Base-by-base conservation (phyloP, 1,284 basidiomycete genomes). In the Inonotus obliquus region DNA sequence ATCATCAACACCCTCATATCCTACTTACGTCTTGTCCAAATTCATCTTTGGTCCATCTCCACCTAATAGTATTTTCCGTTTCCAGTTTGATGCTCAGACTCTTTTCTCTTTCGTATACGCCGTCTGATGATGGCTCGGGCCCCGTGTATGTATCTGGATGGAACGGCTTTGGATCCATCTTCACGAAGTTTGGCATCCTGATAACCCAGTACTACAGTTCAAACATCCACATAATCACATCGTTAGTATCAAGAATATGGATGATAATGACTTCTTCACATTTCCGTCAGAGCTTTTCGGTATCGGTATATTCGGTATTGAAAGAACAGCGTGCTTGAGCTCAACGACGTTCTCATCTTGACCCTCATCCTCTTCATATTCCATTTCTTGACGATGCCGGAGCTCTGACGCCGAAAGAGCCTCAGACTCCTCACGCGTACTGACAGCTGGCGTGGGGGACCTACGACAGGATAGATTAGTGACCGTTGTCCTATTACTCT, bases 41-140 rank as follows among this genome's bases (percentile, higher is more conserved):
- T 61, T 84, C 80, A 68, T 90, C 61, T 69, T 89, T 88, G 9
- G 79, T 78, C 92, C 94, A 96, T 63, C 89, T 82, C 94, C 94
- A 96, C 51, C 94, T 84, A 35, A 96, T 80, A 1, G 93, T 94
- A 72, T 95, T 95, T 76, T 94, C 91, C 10, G 94, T 91, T 68
- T 90, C 90, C 56, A 96, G 80, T 72, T 91, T 91, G 68, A 92
- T 86, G 38, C 85, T 79, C 85, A 90, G 88, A 65, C 85, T 87
- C 72, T 82, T 85, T 73, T 89, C 88, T 66, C 84, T 84, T 54
- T 83, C 71, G 32, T 73, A 83, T 66, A 84, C 85, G 39, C 74
- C 80, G 57, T 81, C 76, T 10, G 74, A 72, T 9, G 77, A 73
- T 48, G 89, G 84, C 67, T 92, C 89, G 7, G 90, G 89, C 19